Conservation (phyloP, 2,329 filamentous ascomycete species). For the Fusarium xylarioides region DNA sequence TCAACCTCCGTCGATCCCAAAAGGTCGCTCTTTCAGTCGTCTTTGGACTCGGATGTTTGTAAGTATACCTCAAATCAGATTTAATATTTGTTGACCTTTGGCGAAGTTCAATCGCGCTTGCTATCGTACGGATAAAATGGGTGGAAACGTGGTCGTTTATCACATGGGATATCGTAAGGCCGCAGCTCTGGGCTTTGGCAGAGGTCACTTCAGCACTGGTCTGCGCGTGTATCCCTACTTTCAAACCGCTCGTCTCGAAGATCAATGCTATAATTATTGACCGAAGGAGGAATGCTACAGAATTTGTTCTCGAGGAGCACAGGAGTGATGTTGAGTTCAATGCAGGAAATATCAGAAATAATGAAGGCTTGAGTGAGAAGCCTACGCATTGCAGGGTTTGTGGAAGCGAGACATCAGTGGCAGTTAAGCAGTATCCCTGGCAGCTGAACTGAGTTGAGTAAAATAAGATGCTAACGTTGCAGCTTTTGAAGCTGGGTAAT, state of each 20-base stretch:
- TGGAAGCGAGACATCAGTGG: conserved; percentile 7
- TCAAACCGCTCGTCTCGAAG: conserved; percentile 7
- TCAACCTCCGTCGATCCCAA: conserved; percentile 15
- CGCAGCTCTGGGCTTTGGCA: conserved; percentile 24
- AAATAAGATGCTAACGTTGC: not conserved
- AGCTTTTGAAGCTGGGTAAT: not conserved
- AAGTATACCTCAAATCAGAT: not conserved
- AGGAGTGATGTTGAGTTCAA: not conserved
- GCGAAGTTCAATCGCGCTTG: conserved; percentile 6
- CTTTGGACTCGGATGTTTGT: conserved; percentile 30
- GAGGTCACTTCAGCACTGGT: conserved; percentile 23
- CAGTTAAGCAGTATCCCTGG: not conserved
- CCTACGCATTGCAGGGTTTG: not conserved
- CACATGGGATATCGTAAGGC: conserved; percentile 21
- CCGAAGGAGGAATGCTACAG: not conserved
- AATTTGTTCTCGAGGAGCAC: not conserved
- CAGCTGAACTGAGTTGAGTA: not conserved
- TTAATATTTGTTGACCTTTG: rapidly evolving
- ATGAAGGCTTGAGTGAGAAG: not conserved
- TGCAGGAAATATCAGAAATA: not conserved
- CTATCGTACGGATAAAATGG: conserved; percentile 27
- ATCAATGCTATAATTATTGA: not conserved
- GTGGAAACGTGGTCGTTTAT: not conserved
- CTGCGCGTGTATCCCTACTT: conserved; percentile 30
- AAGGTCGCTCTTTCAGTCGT: conserved; percentile 14